Base-by-base conservation (phyloP, 768 basidiomycete species). In the Phanerodontia chrysosporium region DNA sequence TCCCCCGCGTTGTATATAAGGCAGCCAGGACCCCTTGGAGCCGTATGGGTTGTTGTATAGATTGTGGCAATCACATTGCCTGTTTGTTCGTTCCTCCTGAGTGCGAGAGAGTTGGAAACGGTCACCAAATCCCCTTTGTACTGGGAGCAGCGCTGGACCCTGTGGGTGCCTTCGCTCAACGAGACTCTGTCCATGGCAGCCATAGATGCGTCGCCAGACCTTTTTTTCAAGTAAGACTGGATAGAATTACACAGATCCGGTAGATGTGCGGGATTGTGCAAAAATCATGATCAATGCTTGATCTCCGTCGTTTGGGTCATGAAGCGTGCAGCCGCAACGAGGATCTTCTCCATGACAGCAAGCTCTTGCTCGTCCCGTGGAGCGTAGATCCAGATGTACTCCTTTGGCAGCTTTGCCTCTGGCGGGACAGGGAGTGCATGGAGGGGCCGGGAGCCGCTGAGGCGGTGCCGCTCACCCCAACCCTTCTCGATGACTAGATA, bases 391-490 rank as follows among this genome's bases (percentile, higher is more conserved):
- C 70, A 45, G 46, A 70, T 36, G 28, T 72, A 70, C 30, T 60
- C 63, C 29, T 59, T 62, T 3, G 69, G 67, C 35, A 69, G 49
- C 45, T 39, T 53, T 36, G 52, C 52, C n/a, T 21, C 10, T 6
- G 8, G 3, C 9, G 32, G 52, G 2, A 53, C 5, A 27, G 52
- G 52, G 9, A 53, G 32, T 13, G 32, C 52, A n/a, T 42, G 52
- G 7, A 53, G 35, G 3, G 35, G 58, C 55, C 13, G 44, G 4
- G 60, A 58, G 3, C 68, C 64, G 54, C 62, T 64, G 21, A 71
- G 42, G 16, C 67, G 66, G 51, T 72, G 70, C 14, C 70, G 55
- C 51, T 72, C 66, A 18, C 65, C 70, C 69, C 71, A 71, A 27
- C 69, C 68, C 10, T 58, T 48, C 39, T 69, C 68, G 51, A 69